phyloP scores from a whole-genome alignment of 108 stramenopile genomes.

The Cyclotella distinguenda region DNA sequence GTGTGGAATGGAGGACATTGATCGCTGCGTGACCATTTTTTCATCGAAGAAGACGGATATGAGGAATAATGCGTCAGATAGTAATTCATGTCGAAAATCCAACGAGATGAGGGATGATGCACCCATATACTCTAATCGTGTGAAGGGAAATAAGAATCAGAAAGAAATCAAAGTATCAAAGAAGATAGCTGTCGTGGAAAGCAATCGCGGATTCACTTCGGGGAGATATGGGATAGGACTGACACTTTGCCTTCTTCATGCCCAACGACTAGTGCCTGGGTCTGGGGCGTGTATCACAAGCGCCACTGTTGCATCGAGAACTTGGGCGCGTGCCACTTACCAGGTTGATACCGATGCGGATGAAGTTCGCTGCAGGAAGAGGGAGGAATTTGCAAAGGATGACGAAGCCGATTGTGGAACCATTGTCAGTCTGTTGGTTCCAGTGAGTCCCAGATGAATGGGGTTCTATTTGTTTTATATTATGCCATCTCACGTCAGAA shows the following conservation, averaged over 20 bases:
- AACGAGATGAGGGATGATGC: not conserved
- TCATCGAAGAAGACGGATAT: constrained; percentile 58
- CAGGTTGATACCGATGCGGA: constrained; percentile 71
- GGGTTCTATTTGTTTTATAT: constrained; percentile 8
- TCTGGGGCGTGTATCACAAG: constrained; percentile 69
- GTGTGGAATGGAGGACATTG: constrained; percentile 78
- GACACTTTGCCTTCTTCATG: constrained; percentile 76
- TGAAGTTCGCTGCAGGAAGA: constrained; percentile 44
- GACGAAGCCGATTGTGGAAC: constrained; percentile 62
- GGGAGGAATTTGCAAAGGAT: constrained; percentile 42
- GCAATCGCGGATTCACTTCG: constrained; percentile 25
- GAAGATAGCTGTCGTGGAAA: not conserved
- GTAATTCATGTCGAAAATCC: not conserved
- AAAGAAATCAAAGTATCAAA: not conserved
- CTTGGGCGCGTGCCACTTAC: constrained; percentile 54
- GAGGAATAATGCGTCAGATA: not conserved
- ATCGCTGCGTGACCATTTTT: constrained; percentile 79
- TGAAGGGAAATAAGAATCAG: not conserved
- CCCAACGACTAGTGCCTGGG: constrained; percentile 77
- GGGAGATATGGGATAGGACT: constrained; percentile 44
- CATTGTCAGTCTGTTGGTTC: constrained; percentile 70
- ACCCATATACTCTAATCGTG: not conserved
- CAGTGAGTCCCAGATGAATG: constrained; percentile 52
- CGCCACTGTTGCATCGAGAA: constrained; percentile 37
- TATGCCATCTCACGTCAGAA: not conserved